Conservation (phyloP, 805 yeast species). For the Saturnispora halmiae region DNA sequence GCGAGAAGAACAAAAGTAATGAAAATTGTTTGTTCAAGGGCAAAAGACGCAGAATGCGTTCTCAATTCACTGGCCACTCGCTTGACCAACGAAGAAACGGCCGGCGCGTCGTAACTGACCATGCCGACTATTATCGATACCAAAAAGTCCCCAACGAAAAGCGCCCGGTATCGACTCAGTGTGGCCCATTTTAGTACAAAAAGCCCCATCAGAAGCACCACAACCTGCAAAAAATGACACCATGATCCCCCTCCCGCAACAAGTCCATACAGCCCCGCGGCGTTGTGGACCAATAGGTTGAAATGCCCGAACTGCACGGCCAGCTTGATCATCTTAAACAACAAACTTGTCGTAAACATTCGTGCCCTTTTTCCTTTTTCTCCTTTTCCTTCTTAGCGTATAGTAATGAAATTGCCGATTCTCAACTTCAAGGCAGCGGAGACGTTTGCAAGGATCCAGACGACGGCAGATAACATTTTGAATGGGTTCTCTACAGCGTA, state of each 20-base stretch:
- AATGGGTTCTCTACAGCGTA: constrained; percentile 63
- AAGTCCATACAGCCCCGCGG: constrained; percentile 9
- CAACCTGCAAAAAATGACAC: constrained; percentile 6
- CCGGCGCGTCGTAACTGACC: constrained; percentile 9
- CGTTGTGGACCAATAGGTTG: constrained; percentile 1
- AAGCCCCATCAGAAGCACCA: constrained; percentile 4
- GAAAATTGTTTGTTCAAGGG: constrained; percentile 9
- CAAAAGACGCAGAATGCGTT: constrained; percentile 6
- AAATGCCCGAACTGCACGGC: constrained; percentile 8
- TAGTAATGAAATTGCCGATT: constrained; percentile 29
- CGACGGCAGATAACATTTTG: constrained; percentile 54
- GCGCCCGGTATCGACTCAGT: constrained; percentile 1
- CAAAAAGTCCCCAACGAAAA: constrained; percentile 3
- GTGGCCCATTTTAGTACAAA: background rate
- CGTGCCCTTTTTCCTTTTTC: background rate
- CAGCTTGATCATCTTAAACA: background rate
- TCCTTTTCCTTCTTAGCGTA: background rate
- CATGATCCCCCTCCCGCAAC: constrained; percentile 6
- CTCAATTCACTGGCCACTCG: constrained; percentile 3
- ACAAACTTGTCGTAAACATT: background rate
- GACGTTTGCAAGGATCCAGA: constrained; percentile 41
- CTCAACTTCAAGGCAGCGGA: constrained; percentile 50
- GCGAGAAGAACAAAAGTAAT: constrained; percentile 6
- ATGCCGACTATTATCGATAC: constrained; percentile 5
- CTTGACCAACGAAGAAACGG: background rate